Percentiles rank a stretch among this genome's conserved stretches.
phyloP scores from a whole-genome alignment of 495 filamentous ascomycete species.

The Bathelium albidoporum region DNA sequence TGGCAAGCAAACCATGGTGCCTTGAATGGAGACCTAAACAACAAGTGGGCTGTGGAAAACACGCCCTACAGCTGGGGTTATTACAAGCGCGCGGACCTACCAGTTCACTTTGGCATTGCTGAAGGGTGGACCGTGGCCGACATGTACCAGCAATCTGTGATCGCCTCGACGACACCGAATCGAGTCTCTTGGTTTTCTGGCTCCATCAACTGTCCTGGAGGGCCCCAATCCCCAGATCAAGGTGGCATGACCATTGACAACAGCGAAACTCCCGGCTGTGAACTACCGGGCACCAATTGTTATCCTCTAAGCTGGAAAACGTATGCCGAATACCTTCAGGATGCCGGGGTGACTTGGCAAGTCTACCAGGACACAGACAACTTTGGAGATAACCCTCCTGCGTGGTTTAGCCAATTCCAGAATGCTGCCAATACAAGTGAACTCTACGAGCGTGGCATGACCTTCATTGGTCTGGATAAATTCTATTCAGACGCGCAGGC shows the following conservation, averaged over 20 bases:
- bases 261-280: slow-evolving; percentile 45
- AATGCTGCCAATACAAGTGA: slow-evolving; percentile 30
- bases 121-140: slow-evolving; percentile 45
- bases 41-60: slow-evolving; percentile 43
- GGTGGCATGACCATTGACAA: slow-evolving; percentile 48
- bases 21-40: slow-evolving; percentile 41
- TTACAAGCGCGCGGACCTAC: slow-evolving; percentile 39
- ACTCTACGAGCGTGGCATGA: slow-evolving; percentile 37
- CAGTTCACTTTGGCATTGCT: slow-evolving; percentile 44
- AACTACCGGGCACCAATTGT: slow-evolving; percentile 37
- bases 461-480: slow-evolving; percentile 36
- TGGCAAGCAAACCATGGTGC: slow-evolving; percentile 43
- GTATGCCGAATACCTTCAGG: slow-evolving; percentile 41
- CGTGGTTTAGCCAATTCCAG: slow-evolving; percentile 47
- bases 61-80: slow-evolving; percentile 47
- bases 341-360: slow-evolving; percentile 45
- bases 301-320: slow-evolving; percentile 49
- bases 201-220: slow-evolving; percentile 43
- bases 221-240: slow-evolving; percentile 34
- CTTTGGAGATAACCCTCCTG: slow-evolving; percentile 46
- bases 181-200: slow-evolving; percentile 46
- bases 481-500: slow-evolving; percentile 44
- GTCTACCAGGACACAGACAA: slow-evolving; percentile 45
- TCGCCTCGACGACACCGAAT: slow-evolving; percentile 46
- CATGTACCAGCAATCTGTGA: slow-evolving; percentile 49